Conservation (phyloP, 2,329 filamentous ascomycete genomes). For the Diaporthe amygdali region DNA sequence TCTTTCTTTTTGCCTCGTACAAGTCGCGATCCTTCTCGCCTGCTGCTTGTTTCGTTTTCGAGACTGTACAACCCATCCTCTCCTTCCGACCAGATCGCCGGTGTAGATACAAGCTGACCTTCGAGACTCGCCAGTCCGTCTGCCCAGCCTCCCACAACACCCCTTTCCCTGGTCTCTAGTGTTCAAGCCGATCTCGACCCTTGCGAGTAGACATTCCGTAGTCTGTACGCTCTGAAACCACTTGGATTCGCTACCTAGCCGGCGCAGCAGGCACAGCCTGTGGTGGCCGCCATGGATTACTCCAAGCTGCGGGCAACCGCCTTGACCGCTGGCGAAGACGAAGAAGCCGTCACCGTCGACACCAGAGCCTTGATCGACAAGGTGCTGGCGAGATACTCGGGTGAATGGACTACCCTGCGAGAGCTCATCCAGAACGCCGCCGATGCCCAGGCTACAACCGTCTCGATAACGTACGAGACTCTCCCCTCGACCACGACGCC, state of each 20-base stretch:
- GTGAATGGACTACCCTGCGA: conserved; percentile 89
- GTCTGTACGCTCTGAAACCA: background rate
- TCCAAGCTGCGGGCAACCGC: conserved; percentile 84
- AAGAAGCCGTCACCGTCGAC: conserved; percentile 97
- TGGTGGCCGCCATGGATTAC: conserved; percentile 64
- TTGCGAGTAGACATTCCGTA: background rate
- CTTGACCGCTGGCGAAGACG: conserved; percentile 83
- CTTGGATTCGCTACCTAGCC: background rate
- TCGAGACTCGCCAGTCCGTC: background rate
- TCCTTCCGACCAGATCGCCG: background rate
- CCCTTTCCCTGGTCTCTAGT: background rate
- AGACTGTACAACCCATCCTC: background rate
- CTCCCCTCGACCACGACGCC: conserved; percentile 81
- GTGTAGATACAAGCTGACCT: background rate
- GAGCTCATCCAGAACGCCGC: conserved; percentile 99
- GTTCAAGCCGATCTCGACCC: background rate
- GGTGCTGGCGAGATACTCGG: conserved; percentile 92
- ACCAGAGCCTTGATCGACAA: conserved; percentile 97
- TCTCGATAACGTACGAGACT: conserved; percentile 92
- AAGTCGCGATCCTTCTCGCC: background rate
- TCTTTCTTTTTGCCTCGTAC: background rate
- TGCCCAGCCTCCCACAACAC: background rate
- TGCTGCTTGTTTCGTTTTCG: background rate
- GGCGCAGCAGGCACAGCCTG: conserved; percentile 19
- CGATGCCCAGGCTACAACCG: conserved; percentile 88